Percentiles rank a stretch among this genome's conserved stretches.
phyloP scores from a whole-genome alignment of 345 rosid species.

The Pistacia vera region DNA sequence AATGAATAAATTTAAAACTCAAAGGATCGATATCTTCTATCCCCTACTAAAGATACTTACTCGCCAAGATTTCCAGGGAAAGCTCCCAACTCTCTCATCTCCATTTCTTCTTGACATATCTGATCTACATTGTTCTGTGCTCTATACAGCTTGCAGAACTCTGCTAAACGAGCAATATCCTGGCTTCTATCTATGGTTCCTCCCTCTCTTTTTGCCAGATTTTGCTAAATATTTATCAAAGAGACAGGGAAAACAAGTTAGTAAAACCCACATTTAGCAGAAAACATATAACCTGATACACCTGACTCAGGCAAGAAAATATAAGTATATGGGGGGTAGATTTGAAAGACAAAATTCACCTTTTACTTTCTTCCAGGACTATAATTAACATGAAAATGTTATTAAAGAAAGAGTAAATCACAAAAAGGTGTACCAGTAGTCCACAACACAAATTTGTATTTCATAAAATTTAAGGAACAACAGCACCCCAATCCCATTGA shows the following conservation, averaged over 20 bases:
- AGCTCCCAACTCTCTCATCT: slow-evolving; percentile 75
- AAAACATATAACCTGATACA: not conserved
- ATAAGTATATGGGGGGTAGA: not conserved
- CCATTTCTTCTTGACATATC: slow-evolving; percentile 79
- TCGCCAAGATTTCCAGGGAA: slow-evolving; percentile 69
- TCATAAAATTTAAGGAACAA: too few relatives aligned
- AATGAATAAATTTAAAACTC: not conserved
- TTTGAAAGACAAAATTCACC: not conserved
- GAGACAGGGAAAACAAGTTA: slow-evolving; percentile 1
- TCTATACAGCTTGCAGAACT: slow-evolving; percentile 82
- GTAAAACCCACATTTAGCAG: not conserved
- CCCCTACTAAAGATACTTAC: slow-evolving; percentile 48
- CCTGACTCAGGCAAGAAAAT: not conserved
- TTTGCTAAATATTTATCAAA: slow-evolving; percentile 71
- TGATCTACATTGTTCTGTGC: slow-evolving; percentile 75
- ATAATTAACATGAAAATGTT: too few relatives aligned
- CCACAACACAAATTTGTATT: too few relatives aligned
- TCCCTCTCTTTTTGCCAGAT: slow-evolving; percentile 87
- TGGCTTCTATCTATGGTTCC: slow-evolving; percentile 89
- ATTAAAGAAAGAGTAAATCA: too few relatives aligned
- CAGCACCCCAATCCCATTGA: too few relatives aligned
- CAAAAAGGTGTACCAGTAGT: too few relatives aligned
- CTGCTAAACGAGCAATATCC: slow-evolving; percentile 77
- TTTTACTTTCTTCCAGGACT: too few relatives aligned
- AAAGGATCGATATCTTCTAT: slow-evolving; percentile 14